phyloP scores from a whole-genome alignment of 139 green algal species.

The Tetraselmis chui region DNA sequence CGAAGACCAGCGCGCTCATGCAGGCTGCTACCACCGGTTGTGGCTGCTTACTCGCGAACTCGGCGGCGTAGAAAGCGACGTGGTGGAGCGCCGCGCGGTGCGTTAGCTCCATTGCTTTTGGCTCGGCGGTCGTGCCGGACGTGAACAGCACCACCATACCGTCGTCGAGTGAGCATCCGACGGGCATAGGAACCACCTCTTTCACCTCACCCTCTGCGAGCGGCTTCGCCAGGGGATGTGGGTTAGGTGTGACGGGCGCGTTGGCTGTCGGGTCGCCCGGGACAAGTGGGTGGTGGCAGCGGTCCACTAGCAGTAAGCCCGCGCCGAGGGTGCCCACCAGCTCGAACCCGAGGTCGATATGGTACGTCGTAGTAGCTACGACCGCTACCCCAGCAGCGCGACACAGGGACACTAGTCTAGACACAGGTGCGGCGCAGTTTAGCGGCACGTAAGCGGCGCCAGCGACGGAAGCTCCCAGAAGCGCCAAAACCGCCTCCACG shows the following conservation, averaged over 20 bases:
- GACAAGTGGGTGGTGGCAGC: neutral
- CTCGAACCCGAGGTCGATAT: neutral
- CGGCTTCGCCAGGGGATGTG: no score
- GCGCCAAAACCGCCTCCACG: neutral
- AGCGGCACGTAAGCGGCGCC: neutral
- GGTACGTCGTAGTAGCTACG: neutral
- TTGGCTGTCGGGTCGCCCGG: neutral
- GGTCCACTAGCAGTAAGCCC: neutral
- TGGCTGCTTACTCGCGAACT: neutral
- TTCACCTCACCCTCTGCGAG: neutral
- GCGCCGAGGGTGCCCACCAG: neutral
- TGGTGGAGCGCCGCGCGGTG: neutral
- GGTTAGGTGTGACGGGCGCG: no score
- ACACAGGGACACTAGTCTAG: neutral
- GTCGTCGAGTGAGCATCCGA: neutral
- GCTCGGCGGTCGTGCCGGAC: neutral
- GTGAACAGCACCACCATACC: neutral
- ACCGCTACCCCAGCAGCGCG: neutral
- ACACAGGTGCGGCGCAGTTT: neutral
- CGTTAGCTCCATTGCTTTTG: neutral
- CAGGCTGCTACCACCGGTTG: neutral
- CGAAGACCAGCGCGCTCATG: neutral
- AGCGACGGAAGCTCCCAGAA: neutral
- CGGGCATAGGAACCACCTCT: neutral
- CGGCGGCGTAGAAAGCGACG: neutral